Evolutionary conservation across 257 asterid genomes (phyloP).

Genomic region (Fraxinus cuspidata): DNA sequence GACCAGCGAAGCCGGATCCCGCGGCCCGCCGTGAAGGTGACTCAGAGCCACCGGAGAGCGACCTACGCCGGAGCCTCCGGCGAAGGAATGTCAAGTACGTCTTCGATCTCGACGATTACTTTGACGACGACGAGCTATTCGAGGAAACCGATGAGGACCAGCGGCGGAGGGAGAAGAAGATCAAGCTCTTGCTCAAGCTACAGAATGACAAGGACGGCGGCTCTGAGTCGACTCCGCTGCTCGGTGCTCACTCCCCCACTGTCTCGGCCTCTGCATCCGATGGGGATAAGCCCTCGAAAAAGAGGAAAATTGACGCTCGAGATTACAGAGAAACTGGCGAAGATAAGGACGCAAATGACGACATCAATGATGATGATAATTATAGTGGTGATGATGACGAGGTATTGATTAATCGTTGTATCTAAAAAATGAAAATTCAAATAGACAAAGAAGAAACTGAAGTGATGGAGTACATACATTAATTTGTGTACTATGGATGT

Average conservation of each 20-base stretch:
- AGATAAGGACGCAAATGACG: conserved; percentile 31
- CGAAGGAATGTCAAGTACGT: conserved; percentile 88
- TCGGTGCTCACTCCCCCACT: conserved; percentile 55
- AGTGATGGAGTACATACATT: conserved; percentile 26
- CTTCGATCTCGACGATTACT: conserved; percentile 91
- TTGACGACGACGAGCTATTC: conserved; percentile 83
- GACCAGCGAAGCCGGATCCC: conserved; percentile 79
- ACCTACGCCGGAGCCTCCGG: conserved; percentile 81
- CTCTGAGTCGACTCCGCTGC: conserved; percentile 39
- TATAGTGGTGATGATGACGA: conserved; percentile 35
- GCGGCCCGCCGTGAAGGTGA: conserved; percentile 20
- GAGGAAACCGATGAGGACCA: conserved; percentile 67
- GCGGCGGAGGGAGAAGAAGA: conserved; percentile 77
- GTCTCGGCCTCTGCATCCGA: conserved; percentile 44
- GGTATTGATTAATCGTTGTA: conserved; percentile 38
- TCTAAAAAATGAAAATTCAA: conserved; percentile 31
- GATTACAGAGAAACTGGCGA: conserved; percentile 32
- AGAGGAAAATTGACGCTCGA: conserved; percentile 54
- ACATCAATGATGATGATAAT: conserved; percentile 31
- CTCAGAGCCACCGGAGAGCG: conserved; percentile 44
- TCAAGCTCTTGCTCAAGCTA: conserved; percentile 63
- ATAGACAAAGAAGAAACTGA: conserved; percentile 20
- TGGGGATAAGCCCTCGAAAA: conserved; percentile 58
- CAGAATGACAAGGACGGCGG: conserved; percentile 31
- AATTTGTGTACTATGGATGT: conserved; percentile 13